These are phyloP conservation scores for Aspergillus tubingensis DNA, from an alignment of 2,329 filamentous ascomycete genomes.

Conservation along the genomic window DNA sequence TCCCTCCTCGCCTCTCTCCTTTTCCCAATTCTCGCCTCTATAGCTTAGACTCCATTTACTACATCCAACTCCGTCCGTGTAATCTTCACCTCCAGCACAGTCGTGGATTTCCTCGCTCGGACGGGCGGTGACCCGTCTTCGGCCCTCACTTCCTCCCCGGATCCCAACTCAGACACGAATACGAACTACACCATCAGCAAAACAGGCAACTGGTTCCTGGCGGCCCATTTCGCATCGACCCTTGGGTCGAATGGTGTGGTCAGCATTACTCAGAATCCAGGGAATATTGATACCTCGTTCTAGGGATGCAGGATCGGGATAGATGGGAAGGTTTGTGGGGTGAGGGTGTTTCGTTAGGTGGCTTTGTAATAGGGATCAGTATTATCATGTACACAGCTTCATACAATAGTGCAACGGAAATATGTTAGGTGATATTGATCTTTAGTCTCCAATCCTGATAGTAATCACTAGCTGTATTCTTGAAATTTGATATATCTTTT, in stretches of 20 bases:
- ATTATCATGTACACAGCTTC: too few relatives aligned
- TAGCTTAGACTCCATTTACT: neutral
- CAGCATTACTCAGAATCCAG: constrained; percentile 3
- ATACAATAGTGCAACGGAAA: too few relatives aligned
- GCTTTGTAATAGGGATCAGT: neutral
- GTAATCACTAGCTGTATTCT: too few relatives aligned
- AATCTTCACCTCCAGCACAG: neutral
- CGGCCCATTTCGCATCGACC: neutral
- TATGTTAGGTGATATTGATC: too few relatives aligned
- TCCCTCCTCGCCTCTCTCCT: neutral
- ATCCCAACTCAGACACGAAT: neutral
- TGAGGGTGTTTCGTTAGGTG: neutral
- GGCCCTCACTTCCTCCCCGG: neutral
- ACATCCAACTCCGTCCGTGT: neutral
- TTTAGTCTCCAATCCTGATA: too few relatives aligned
- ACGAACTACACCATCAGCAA: constrained; percentile 2
- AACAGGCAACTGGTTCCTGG: constrained; percentile 1
- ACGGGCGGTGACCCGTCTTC: neutral
- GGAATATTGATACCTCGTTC: neutral
- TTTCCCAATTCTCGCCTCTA: neutral
- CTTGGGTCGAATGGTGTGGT: neutral
- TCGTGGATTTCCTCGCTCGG: neutral
- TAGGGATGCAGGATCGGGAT: too few relatives aligned
- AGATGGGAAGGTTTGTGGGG: too few relatives aligned
- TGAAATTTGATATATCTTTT: too few relatives aligned